These are phyloP conservation scores for Tritrichomonas musculus DNA, from an alignment of 208 protist species.

Conservation along the genomic window DNA sequence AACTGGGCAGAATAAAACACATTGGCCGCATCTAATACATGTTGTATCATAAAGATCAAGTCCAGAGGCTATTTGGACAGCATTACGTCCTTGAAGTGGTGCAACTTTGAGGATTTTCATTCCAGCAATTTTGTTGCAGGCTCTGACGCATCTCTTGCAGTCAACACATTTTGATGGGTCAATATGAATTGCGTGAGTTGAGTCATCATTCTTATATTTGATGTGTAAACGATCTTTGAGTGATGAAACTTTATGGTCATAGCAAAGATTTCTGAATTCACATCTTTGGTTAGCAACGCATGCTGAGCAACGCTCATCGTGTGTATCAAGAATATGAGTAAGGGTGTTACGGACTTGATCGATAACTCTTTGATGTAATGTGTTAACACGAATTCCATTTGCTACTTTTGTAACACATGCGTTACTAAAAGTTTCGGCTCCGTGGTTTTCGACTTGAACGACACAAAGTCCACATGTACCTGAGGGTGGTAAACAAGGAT, in stretches of 20 bases:
- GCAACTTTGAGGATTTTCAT: neutral
- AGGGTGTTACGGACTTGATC: neutral
- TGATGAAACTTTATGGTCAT: neutral
- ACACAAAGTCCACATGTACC: neutral
- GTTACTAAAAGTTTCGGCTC: neutral
- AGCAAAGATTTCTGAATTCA: neutral
- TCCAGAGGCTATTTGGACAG: neutral
- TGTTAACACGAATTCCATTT: neutral
- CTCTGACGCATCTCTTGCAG: conserved; percentile 42
- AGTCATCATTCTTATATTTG: neutral
- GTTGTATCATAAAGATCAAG: neutral
- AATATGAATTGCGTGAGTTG: neutral
- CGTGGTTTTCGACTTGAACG: neutral
- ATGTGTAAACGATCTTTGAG: too few relatives aligned
- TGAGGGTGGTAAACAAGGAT: neutral
- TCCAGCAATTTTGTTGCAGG: conserved; percentile 35
- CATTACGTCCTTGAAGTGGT: too few relatives aligned
- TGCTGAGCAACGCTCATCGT: neutral
- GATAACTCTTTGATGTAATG: neutral
- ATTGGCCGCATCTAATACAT: conserved; percentile 57
- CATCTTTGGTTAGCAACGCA: neutral
- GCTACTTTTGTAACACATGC: neutral
- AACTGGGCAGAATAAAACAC: conserved; percentile 49
- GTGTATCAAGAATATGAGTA: neutral
- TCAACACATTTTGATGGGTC: conserved; percentile 46